Evolutionary conservation across 2,329 filamentous ascomycete species (phyloP), one percentile per base, ranked within the genome.

Genomic region (Neoscytalidium dimidiatum): DNA sequence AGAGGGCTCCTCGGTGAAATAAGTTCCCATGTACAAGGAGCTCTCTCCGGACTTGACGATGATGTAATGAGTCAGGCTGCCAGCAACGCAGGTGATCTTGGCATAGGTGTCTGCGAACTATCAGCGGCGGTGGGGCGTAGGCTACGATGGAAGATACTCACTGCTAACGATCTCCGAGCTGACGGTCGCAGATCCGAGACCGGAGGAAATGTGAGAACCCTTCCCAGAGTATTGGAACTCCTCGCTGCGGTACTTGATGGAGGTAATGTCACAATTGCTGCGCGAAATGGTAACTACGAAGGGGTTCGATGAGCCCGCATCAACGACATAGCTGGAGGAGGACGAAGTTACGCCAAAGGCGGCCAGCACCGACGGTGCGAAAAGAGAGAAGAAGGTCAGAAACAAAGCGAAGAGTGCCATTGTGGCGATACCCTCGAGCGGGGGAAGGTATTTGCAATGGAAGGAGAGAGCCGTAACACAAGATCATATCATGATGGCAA

Each of bases 61-160:
- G 68, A 86, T 83, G 75, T 90, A 90, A 35, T 90, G 88, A 0
- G 85, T 90, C 66, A 89, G 75, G 19, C 83, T 87, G 51, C 77
- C 80, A 0, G 86, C 85, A 11, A 79, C 81, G 71, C 86, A 89
- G 17, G 85, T 88, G 41, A 90, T 82, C 74, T 88, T 89, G 69
- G 88, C 82, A 71, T 86, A 88, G 66, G 78, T 73, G 63, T 56
- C 72, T 72, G 14, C 1, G 23, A 26, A 21, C 17, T 11, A n/a
- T 60, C 14, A 60, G 41, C 28, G 26, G 8, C 4, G 11, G 7
- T 23, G 6, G 9, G 3, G 19, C 13, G n/a, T 13, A 13, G 14
- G 4, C 3, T 4, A 19, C 9, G 38, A 13, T n/a, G 7, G 8
- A 28, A 58, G 17, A 8, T 29, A 67, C 72, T 65, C 60, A 74